Base-by-base conservation (phyloP, 2,329 filamentous ascomycete species). In the Cercospora sojina region DNA sequence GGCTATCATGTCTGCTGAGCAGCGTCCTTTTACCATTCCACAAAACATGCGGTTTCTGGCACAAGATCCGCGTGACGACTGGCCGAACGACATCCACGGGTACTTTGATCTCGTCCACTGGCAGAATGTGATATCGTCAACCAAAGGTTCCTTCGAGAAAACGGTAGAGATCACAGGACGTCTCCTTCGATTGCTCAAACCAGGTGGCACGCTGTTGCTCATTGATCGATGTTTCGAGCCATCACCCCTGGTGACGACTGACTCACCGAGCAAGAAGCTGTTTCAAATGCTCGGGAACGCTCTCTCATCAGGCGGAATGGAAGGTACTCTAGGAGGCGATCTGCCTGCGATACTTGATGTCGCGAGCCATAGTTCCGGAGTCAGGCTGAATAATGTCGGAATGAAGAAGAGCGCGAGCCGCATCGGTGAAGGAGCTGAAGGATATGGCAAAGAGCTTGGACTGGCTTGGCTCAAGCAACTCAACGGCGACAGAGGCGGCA, bases 31-130 rank as follows among this genome's bases (percentile, higher is more conserved):
- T 32, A 27, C 57, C 10, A 56, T 67, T 7, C 65, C 65, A n/a
- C 35, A 27, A 2, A 67, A 67, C 18, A 64, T 67, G 65, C 60
- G 65, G 8, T 67, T 67, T 8, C 23, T 67, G 25, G 43, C 59
- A 13, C 64, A 66, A 16, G 12, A 51, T 23, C 61, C 61, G 16
- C 25, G 27, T 3, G 32, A 59, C 9, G 55, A 64, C 13, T 67
- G 61, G 65, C 65, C 65, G 23, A 58, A 60, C 4, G 65, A 67
- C 12, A 38, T 67, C 5, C 60, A 64, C 6, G 60, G 61, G 2
- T 67, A 67, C 31, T 67, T 67, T 25, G 65, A 67, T n/a, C 18
- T 67, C 3, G 51, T 67, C 1, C 60, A 61, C 29, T 41, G 58
- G n/a, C 47, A 61, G 18, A 51, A 29, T 13, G 56, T 63, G 12